These are phyloP conservation scores for Rhododendron molle DNA, from an alignment of 148 eudicot species.

Conservation along the genomic window DNA sequence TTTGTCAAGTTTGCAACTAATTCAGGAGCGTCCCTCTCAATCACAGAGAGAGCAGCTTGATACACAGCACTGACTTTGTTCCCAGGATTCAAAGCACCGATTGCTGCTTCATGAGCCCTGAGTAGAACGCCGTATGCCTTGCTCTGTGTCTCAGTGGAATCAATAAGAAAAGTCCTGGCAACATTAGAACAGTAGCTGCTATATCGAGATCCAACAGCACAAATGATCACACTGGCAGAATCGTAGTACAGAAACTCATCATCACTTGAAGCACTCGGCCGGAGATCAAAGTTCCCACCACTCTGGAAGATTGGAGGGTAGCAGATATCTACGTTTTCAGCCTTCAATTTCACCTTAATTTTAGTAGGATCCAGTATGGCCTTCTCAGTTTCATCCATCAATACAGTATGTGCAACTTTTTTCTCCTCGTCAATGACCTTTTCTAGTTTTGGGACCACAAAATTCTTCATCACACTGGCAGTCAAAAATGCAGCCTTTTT, in stretches of 20 bases:
- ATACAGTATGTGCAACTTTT: slow-evolving; percentile 62
- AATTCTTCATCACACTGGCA: slow-evolving; percentile 73
- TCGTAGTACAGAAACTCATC: slow-evolving; percentile 33
- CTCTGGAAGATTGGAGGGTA: slow-evolving; percentile 96
- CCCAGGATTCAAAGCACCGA: slow-evolving; percentile 66
- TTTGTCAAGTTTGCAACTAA: too few species aligned
- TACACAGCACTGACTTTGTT: slow-evolving; percentile 21
- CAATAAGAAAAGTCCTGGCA: slow-evolving; percentile 40
- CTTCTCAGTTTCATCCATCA: slow-evolving; percentile 90
- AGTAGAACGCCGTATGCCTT: slow-evolving; percentile 75
- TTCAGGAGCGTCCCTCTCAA: too few species aligned
- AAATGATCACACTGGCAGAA: too few species aligned
- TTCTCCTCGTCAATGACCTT: slow-evolving; percentile 87
- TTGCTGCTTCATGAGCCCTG: slow-evolving; percentile 88
- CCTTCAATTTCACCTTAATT: slow-evolving; percentile 67
- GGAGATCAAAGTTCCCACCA: slow-evolving; percentile 83
- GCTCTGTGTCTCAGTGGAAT: slow-evolving; percentile 54
- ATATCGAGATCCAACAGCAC: too few species aligned
- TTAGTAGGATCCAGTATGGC: slow-evolving; percentile 53
- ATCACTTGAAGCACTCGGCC: slow-evolving; percentile 79
- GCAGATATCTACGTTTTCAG: slow-evolving; percentile 85
- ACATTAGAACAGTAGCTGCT: too few species aligned
- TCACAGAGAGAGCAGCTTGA: too few species aligned
- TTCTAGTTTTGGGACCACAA: slow-evolving; percentile 79
- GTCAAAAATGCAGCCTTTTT: slow-evolving; percentile 84